Conservation (phyloP, 768 basidiomycete genomes). For the Pleurotus tuoliensis region DNA sequence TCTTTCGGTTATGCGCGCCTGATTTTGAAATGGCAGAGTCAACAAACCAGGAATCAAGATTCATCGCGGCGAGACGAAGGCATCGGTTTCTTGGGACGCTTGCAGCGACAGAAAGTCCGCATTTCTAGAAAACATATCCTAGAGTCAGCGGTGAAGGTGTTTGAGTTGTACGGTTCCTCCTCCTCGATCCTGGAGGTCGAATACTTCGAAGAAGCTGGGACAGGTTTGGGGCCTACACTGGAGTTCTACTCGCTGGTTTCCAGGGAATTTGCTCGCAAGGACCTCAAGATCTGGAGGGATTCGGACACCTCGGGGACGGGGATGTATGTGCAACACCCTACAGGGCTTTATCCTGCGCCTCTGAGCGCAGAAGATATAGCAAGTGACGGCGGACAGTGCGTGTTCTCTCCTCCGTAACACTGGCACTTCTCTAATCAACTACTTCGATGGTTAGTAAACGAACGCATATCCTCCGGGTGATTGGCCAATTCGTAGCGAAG, state of each 20-base stretch:
- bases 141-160: slow-evolving; percentile 94
- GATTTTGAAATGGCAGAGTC: slow-evolving; percentile 92
- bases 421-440: slow-evolving; percentile 1
- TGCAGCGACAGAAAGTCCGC: slow-evolving; percentile 94
- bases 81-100: slow-evolving; percentile 86
- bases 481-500: slow-evolving; percentile 96
- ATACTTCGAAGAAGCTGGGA: slow-evolving; percentile 98
- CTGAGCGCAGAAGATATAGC: slow-evolving; percentile 63
- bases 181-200: slow-evolving; percentile 95
- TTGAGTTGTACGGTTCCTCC: slow-evolving; percentile 94
- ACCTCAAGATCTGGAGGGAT: slow-evolving; percentile 90
- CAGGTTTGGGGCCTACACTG: slow-evolving; percentile 93
- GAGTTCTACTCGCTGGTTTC: slow-evolving; percentile 99
- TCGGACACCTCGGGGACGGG: slow-evolving; percentile 61
- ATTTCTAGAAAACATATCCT: slow-evolving; percentile 93
- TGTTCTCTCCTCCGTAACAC: background rate
- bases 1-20: slow-evolving; percentile 97
- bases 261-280: slow-evolving; percentile 87
- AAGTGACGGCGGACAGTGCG: slow-evolving; percentile 75
- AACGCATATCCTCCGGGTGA: slow-evolving; percentile 80
- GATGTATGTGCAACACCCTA: slow-evolving; percentile 77
- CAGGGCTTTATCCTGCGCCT: slow-evolving; percentile 87
- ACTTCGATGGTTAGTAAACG: slow-evolving; percentile 53
- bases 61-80: slow-evolving; percentile 83
- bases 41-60: slow-evolving; percentile 76